Evolutionary conservation across 2,329 filamentous ascomycete genomes (phyloP), one percentile per base, ranked within the genome.

Genomic region (Cordyceps tenuipes): DNA sequence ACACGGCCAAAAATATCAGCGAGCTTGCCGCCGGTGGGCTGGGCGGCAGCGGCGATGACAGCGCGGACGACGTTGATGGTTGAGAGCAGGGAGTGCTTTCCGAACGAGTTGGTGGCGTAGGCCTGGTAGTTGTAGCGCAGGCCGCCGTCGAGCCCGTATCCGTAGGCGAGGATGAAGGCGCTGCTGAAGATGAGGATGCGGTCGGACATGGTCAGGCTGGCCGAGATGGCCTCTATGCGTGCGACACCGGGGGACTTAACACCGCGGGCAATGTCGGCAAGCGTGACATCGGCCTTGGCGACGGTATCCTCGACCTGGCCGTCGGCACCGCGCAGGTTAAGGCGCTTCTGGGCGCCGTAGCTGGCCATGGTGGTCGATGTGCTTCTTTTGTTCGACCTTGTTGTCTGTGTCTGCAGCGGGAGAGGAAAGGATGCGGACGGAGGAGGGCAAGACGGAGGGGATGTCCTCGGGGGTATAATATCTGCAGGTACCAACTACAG

Each of bases 1-100:
- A 82, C 74, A 67, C 85, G 79, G 36, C 85, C 85, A 65, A 87
- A 86, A 7, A 86, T 82, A 67, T 83, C 84, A 36, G 83, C 82
- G 64, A 86, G 80, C 67, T 85, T 86, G 41, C 79, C 83, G 0
- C 81, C 76, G 0, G 83, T 81, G 59, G 75, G 83, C 74, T 82
- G 72, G 5, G 81, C 81, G 15, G 83, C 83, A 53, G 82, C 82
- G 9, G 81, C 83, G 64, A 86, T 83, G 57, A 87, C 82, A 23
- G 77, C 74, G 5, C 82, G 77, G 6, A 86, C 70, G 7, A 84
- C 81, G 66, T 80, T 82, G 63, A 87, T 75, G 1, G 83, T 83
- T 0, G 83, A 76, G 1, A 84, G 72, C 12, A 85, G 72, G 31
- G 82, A 84, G 67, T 87, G 83, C 10, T 74, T 64, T 1, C 66